Percentiles rank a stretch among this genome's conserved stretches.
These are phyloP conservation scores for Obba rivulosa DNA, from an alignment of 768 basidiomycete genomes.

Conservation along the genomic window DNA sequence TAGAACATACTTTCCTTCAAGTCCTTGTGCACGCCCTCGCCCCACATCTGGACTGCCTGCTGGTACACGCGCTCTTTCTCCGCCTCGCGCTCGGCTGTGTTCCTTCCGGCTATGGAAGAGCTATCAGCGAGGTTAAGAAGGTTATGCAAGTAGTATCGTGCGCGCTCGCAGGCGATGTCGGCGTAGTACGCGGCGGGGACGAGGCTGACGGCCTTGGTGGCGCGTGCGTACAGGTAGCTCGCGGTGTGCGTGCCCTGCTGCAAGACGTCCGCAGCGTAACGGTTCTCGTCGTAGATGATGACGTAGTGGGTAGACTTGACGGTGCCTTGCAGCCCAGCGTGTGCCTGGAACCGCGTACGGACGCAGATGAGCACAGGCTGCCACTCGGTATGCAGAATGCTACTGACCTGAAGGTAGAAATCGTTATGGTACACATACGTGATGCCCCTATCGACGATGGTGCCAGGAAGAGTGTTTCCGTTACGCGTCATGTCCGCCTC, in stretches of 20 bases:
- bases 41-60: slow-evolving; percentile 33
- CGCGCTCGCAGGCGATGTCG: slow-evolving; percentile 76
- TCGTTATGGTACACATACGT: slow-evolving; percentile 39
- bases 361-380: too few species aligned
- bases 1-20: slow-evolving; percentile 66
- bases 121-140: slow-evolving; percentile 41
- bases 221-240: slow-evolving; percentile 72
- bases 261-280: slow-evolving; percentile 57
- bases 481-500: slow-evolving; percentile 49
- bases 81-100: slow-evolving; percentile 8
- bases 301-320: slow-evolving; percentile 73
- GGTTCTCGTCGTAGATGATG: slow-evolving; percentile 72
- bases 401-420: slow-evolving; percentile 27
- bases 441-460: slow-evolving; percentile 75
- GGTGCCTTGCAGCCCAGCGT: slow-evolving; percentile 64
- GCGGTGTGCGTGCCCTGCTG: slow-evolving; percentile 64
- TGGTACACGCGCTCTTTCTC: slow-evolving; percentile 25
- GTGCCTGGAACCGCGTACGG: slow-evolving; percentile 42
- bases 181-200: slow-evolving; percentile 76
- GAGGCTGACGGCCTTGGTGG: slow-evolving; percentile 76
- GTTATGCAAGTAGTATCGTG: slow-evolving; percentile 66
- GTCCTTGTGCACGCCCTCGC: slow-evolving; percentile 38
- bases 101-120: slow-evolving; percentile 20
- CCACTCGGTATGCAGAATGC: too few species aligned
- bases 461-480: slow-evolving; percentile 76